Evolutionary conservation across 2,329 filamentous ascomycete genomes (phyloP), one percentile per base, ranked within the genome.

Genomic region (Colletotrichum navitas): DNA sequence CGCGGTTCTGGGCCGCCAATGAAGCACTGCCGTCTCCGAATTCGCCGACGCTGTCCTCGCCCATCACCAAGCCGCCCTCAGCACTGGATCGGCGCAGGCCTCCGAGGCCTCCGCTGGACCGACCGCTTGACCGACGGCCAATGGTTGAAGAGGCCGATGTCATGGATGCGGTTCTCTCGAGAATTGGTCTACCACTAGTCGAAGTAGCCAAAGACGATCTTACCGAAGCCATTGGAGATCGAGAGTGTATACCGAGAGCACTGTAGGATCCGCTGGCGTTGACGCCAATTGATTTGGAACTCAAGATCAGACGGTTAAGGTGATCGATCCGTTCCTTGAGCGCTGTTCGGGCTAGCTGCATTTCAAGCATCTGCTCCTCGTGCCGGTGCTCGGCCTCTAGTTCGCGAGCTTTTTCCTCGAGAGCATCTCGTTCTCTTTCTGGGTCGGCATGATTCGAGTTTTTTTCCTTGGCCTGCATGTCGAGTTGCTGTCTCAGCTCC

Each of bases 321-420:
- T 99, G 96, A 79, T 98, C 95, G 76, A 99, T 99, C 39, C 96
- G 92, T 84, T 99, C 96, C 81, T 98, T 99, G 66, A 99, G 84
- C 0, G 96, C 96, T 0, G 96, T 99, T 52, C 96, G 91, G 41
- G 96, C 96, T 58, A 99, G 88, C 80, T 99, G 96, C 93, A 99
- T 98, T 82, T 99, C 96, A 66, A 99, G 87, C 88, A 99, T 95
- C 81, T 99, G 96, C 83, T 98, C 96, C 79, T 98, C 95, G 76
- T 98, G 96, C 49, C 94, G 90, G 75, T 94, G 89, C 75, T 94
- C 91, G 10, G 93, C 93, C 81, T 98, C 94, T 76, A 92, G 90
- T 79, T 96, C 91, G 24, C 91, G 87, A 51, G 86, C 90, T 75
- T 91, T 89, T 77, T 96, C 93, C 75, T 93, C 90, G 77, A 93